A percentile compares a stretch with the other conserved stretches of the same genome.
phyloP scores from a whole-genome alignment of 768 basidiomycete genomes.

The Lactarius evosmus region DNA sequence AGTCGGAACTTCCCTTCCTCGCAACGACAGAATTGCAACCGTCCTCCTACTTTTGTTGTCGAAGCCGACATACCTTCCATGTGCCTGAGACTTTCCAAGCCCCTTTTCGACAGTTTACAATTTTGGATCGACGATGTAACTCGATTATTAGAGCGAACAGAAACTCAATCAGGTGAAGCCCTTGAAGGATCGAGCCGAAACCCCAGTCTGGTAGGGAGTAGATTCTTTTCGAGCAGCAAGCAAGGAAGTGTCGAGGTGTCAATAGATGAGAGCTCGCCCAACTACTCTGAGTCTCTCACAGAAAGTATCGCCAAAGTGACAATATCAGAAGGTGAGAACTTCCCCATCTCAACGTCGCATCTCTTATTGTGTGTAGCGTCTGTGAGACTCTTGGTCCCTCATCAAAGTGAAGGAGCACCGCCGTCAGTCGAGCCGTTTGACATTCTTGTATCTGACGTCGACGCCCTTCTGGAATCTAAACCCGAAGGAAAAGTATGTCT shows the following conservation, averaged over 20 bases:
- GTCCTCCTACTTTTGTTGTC: conserved; percentile 28
- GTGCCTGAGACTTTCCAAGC: conserved; percentile 60
- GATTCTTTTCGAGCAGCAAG: conserved; percentile 56
- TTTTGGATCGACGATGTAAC: conserved; percentile 83
- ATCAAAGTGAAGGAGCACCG: conserved; percentile 34
- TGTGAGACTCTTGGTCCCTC: conserved; percentile 50
- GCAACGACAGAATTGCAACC: conserved; percentile 1
- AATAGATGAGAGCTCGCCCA: conserved; percentile 35
- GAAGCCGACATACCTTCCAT: conserved; percentile 56
- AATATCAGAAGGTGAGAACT: conserved; percentile 38
- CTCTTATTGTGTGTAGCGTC: conserved; percentile 33
- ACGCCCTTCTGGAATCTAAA: conserved; percentile 61
- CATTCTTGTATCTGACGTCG: conserved; percentile 57
- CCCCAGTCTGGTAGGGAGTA: conserved; percentile 73
- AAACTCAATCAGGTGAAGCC: conserved; percentile 27
- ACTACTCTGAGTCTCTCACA: conserved; percentile 30
- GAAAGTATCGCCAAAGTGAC: conserved; percentile 51
- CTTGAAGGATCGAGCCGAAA: conserved; percentile 46
- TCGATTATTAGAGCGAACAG: conserved; percentile 59
- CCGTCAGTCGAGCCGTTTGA: conserved; percentile 45
- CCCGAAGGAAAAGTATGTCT: conserved; percentile 63
- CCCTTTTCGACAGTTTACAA: conserved; percentile 70
- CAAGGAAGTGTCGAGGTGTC: conserved; percentile 40
- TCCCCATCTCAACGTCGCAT: not conserved
- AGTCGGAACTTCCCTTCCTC: not conserved